phyloP scores from a whole-genome alignment of 768 basidiomycete species.

The Clathrus columnatus region DNA sequence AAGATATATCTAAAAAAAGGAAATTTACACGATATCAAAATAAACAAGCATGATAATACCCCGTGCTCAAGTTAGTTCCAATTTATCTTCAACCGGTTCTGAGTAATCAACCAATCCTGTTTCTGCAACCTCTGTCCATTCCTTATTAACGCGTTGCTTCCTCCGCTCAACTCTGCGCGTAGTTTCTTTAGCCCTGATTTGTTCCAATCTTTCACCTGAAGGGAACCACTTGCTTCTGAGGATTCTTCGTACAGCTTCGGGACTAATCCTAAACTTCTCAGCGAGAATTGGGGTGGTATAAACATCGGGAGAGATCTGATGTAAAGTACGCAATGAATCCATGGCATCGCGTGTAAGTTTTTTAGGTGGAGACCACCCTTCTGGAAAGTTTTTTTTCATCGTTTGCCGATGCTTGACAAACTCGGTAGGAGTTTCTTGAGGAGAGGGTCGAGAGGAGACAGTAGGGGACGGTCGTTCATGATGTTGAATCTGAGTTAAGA shows the following conservation, averaged over 20 bases:
- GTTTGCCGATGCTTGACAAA: slow-evolving; percentile 41
- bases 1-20: not conserved
- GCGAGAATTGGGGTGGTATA: slow-evolving; percentile 66
- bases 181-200: slow-evolving; percentile 16
- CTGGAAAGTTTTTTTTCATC: slow-evolving; percentile 48
- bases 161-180: slow-evolving; percentile 12
- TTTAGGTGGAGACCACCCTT: slow-evolving; percentile 70
- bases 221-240: slow-evolving; percentile 69
- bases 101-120: slow-evolving; percentile 4
- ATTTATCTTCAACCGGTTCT: not conserved
- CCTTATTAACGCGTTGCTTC: slow-evolving; percentile 5
- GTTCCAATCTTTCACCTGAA: slow-evolving; percentile 30
- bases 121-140: slow-evolving; percentile 13
- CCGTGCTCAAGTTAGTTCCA: slow-evolving; percentile 5
- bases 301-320: slow-evolving; percentile 50
- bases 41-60: not conserved
- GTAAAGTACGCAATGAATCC: slow-evolving; percentile 64
- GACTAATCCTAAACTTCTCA: slow-evolving; percentile 66
- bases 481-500: slow-evolving; percentile 2
- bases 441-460: slow-evolving; percentile 24
- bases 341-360: slow-evolving; percentile 79
- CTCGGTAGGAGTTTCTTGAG: slow-evolving; percentile 24
- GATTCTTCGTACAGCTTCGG: slow-evolving; percentile 75
- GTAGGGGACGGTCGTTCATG: slow-evolving; percentile 22
- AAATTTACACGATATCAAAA: not conserved